Evolutionary conservation across 768 basidiomycete species (phyloP).

Genomic region (Suillus ampliporus): DNA sequence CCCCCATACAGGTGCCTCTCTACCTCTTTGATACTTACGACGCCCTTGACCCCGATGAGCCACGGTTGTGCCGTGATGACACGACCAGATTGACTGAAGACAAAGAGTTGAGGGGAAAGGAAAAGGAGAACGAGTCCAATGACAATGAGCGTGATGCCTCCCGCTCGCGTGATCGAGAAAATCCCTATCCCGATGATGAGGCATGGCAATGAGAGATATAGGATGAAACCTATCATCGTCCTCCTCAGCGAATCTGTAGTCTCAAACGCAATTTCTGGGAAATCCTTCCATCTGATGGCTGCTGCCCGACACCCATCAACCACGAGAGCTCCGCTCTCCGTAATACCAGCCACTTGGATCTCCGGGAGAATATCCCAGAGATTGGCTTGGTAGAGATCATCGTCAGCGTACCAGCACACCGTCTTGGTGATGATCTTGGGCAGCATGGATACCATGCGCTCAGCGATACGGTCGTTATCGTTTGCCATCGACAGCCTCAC

Average conservation of each 20-base stretch:
- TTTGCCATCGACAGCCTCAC: constrained; percentile 27
- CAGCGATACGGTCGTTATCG: constrained; percentile 24
- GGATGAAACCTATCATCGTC: constrained; percentile 5
- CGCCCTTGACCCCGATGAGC: constrained; percentile 27
- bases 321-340: constrained; percentile 19
- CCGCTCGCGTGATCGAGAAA: neutral
- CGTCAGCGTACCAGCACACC: constrained; percentile 25
- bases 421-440: constrained; percentile 2
- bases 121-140: constrained; percentile 9
- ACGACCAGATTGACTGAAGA: constrained; percentile 21
- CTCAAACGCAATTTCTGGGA: constrained; percentile 18
- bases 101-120: constrained; percentile 13
- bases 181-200: constrained; percentile 5
- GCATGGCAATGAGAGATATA: constrained; percentile 15
- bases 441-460: constrained; percentile 26
- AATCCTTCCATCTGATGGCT: constrained; percentile 25
- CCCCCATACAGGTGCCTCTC: constrained; percentile 19
- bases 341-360: constrained; percentile 23
- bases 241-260: constrained; percentile 14
- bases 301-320: constrained; percentile 24
- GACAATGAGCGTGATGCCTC: constrained; percentile 5
- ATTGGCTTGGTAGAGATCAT: constrained; percentile 20
- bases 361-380: constrained; percentile 26
- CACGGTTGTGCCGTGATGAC: constrained; percentile 22
- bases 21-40: constrained; percentile 14